Evolutionary conservation across 2,329 filamentous ascomycete genomes (phyloP).

Genomic region (Botrytis hyacinthi): DNA sequence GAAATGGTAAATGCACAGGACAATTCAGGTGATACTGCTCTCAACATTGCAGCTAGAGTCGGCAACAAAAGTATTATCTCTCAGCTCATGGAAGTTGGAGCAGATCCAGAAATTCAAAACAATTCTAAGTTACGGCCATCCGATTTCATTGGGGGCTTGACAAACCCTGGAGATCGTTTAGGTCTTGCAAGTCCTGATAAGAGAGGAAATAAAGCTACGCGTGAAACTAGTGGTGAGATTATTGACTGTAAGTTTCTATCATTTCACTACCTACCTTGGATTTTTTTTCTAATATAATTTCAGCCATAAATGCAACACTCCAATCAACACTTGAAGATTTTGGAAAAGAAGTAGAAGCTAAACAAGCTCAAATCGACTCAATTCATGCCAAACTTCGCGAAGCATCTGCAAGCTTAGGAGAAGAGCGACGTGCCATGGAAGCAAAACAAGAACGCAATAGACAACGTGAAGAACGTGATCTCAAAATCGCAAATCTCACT

Average conservation of each 20-base stretch:
- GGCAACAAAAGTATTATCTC: conserved; percentile 93
- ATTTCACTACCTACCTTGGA: not conserved
- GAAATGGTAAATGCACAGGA: conserved; percentile 97
- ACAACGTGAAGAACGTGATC: conserved; percentile 59
- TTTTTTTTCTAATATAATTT: conserved; percentile 8
- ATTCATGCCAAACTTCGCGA: conserved; percentile 79
- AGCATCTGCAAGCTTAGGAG: conserved; percentile 73
- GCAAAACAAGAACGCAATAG: conserved; percentile 64
- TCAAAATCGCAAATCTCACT: conserved; percentile 76
- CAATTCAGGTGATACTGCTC: conserved; percentile 87
- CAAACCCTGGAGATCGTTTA: conserved; percentile 53
- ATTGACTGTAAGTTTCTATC: conserved; percentile 63
- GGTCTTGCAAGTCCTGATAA: conserved; percentile 47
- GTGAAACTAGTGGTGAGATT: conserved; percentile 75
- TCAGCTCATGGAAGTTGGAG: conserved; percentile 92
- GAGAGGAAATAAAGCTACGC: conserved; percentile 53
- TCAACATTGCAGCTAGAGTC: conserved; percentile 91
- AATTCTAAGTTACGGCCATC: conserved; percentile 81
- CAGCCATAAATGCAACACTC: conserved; percentile 79
- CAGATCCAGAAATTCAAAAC: conserved; percentile 89
- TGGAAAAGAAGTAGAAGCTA: conserved; percentile 74
- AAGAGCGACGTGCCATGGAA: conserved; percentile 72
- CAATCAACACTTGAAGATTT: conserved; percentile 77
- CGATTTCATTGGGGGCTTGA: conserved; percentile 79
- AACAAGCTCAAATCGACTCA: conserved; percentile 79